A percentile compares a stretch with the other conserved stretches of the same genome.
Conservation (phyloP, 139 green algal species). For the Trebouxia sp. region DNA sequence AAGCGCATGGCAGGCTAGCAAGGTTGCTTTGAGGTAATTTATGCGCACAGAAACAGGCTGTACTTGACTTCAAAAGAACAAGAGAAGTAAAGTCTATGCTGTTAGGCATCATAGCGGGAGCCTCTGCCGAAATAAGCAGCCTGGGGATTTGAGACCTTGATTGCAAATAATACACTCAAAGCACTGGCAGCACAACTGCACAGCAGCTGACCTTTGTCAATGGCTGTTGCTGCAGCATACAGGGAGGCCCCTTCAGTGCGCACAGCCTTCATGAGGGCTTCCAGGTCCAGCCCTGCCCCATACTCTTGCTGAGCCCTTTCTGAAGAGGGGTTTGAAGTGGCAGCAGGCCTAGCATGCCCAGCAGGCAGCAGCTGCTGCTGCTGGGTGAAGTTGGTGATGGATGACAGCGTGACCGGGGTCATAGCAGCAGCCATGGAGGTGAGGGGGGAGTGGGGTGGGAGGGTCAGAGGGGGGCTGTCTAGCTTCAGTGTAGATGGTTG, state of each 20-base stretch:
- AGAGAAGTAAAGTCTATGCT: no score
- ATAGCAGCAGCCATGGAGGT: not conserved
- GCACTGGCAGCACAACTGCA: no score
- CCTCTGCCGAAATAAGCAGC: no score
- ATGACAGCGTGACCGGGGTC: not conserved
- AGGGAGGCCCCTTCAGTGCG: not conserved
- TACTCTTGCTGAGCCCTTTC: not conserved
- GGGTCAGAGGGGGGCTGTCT: slow-evolving; percentile 15
- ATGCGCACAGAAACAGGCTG: no score
- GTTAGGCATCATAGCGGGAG: no score
- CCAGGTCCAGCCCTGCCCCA: not conserved
- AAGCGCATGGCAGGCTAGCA: no score
- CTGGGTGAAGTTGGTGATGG: not conserved
- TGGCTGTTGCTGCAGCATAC: slow-evolving; percentile 3
- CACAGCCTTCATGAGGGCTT: slow-evolving; percentile 10
- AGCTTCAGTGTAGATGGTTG: slow-evolving; percentile 16
- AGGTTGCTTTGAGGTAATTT: no score
- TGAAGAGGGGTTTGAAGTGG: not conserved
- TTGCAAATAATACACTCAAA: no score
- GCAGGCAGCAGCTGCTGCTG: not conserved
- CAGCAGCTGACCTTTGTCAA: not conserved
- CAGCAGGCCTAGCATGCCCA: not conserved
- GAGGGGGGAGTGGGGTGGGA: not conserved
- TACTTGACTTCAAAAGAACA: no score
- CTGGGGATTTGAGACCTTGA: no score